Base-by-base conservation (phyloP, 345 rosid species). In the Ailanthus altissimus region DNA sequence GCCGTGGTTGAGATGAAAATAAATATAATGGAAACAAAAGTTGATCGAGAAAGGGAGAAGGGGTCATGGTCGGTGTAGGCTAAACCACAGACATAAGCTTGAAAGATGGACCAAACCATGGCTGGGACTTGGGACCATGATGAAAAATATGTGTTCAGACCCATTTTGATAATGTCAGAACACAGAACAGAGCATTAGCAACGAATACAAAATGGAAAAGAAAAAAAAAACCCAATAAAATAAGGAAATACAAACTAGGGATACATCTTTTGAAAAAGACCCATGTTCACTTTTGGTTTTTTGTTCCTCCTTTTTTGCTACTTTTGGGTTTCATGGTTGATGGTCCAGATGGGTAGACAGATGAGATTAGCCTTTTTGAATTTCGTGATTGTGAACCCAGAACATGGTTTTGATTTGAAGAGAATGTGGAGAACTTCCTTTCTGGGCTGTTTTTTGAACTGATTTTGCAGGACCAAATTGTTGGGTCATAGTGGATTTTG, bases 51-150 rank as follows among this genome's bases (percentile, higher is more conserved):
- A 69, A 72, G 83, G 59, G 70, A 78, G 58, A 71, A 59, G 6
- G 60, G 66, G 86, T 85, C 82, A 75, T 67, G 81, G 76, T 83
- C 84, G 43, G 72, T 89, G 92, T 84, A 65, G 89, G 87, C 85
- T 75, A 82, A 88, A 89, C 90, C 73, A 77, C 92, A 82, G 92
- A 89, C 93, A 89, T 6, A 54, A 75, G 75, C 78, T 54, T 75
- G 53, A 47, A 60, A 43, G 59, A 58, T 79, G 82, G 79, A 63
- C 81, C 85, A 60, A 13, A 26, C 9, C 66, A 56, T 3, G 18
- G 38, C 62, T 53, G 40, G 54, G 45, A 70, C 67, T 66, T 73
- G 70, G 78, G 77, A 77, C 85, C 83, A 77, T 77, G 8, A 20
- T 32, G 21, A 15, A 70, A 66, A 59, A 53, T 46, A 58, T 50